Conservation (phyloP, 2,329 filamentous ascomycete species). For the Calonectria pteridis region DNA sequence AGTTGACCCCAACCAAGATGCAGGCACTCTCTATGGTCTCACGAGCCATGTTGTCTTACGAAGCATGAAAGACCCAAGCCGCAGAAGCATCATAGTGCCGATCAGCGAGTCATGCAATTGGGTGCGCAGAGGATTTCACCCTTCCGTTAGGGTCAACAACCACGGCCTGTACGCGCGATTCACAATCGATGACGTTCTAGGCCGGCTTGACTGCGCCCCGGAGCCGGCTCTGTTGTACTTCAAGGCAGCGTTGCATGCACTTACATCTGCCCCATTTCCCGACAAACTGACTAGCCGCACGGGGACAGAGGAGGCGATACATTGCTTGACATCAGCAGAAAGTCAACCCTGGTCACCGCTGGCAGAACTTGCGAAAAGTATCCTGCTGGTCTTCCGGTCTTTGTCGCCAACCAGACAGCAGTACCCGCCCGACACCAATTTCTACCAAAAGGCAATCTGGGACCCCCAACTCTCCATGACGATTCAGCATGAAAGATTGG, state of each 20-base stretch:
- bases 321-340: not conserved
- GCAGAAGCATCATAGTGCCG: slow-evolving; percentile 67
- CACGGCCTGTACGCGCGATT: slow-evolving; percentile 61
- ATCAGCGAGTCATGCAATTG: slow-evolving; percentile 49
- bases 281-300: slow-evolving; percentile 71
- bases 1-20: slow-evolving; percentile 69
- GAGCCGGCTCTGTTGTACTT: slow-evolving; percentile 67
- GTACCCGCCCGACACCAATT: slow-evolving; percentile 51
- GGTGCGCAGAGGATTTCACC: slow-evolving; percentile 35
- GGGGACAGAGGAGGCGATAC: slow-evolving; percentile 4
- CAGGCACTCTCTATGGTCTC: slow-evolving; percentile 55
- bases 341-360: slow-evolving; percentile 8
- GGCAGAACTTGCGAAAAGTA: slow-evolving; percentile 1
- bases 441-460: slow-evolving; percentile 54
- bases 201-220: slow-evolving; percentile 67
- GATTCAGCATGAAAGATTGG: slow-evolving; percentile 55
- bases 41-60: slow-evolving; percentile 24
- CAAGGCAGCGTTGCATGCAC: slow-evolving; percentile 70
- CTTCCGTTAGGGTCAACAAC: slow-evolving; percentile 46
- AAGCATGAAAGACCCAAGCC: slow-evolving; percentile 52
- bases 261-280: slow-evolving; percentile 68
- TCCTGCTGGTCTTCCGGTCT: slow-evolving; percentile 20
- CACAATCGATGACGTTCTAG: slow-evolving; percentile 65
- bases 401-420: slow-evolving; percentile 50
- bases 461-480: slow-evolving; percentile 44